phyloP scores from a whole-genome alignment of 2,329 filamentous ascomycete genomes.

The Tetracladium maxilliforme region DNA sequence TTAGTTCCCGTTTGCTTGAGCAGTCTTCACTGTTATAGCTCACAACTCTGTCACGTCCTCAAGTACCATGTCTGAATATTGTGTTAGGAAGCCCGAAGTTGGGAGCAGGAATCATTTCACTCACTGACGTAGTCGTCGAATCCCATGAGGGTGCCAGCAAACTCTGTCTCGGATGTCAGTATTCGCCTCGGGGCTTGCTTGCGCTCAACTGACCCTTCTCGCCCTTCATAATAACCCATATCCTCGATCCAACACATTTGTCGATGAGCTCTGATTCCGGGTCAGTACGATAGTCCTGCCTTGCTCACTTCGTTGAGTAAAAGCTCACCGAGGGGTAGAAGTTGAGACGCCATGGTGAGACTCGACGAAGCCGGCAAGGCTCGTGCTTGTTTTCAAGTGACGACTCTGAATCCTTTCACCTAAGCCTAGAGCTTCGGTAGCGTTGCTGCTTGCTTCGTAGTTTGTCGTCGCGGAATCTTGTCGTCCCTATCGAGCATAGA shows the following conservation, averaged over 20 bases:
- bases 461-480: no score
- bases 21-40: conserved; percentile 13
- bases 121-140: conserved; percentile 99
- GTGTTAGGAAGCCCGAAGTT: conserved; percentile 6
- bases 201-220: conserved; percentile 61
- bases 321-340: conserved; percentile 53
- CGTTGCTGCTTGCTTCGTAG: no score
- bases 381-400: no score
- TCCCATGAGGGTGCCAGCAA: conserved; percentile 82
- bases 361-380: background rate
- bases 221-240: conserved; percentile 99
- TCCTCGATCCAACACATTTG: conserved; percentile 93
- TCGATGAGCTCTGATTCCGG: conserved; percentile 72
- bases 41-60: conserved; percentile 97
- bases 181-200: background rate
- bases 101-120: conserved; percentile 26
- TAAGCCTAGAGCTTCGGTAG: no score
- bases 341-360: conserved; percentile 50
- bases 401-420: no score
- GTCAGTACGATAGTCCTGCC: conserved; percentile 1
- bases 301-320: no score
- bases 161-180: conserved; percentile 44
- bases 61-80: conserved; percentile 75
- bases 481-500: no score
- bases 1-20: background rate